These are phyloP conservation scores for Naganishia liquefaciens DNA, from an alignment of 1,284 basidiomycete genomes.

Conservation along the genomic window DNA sequence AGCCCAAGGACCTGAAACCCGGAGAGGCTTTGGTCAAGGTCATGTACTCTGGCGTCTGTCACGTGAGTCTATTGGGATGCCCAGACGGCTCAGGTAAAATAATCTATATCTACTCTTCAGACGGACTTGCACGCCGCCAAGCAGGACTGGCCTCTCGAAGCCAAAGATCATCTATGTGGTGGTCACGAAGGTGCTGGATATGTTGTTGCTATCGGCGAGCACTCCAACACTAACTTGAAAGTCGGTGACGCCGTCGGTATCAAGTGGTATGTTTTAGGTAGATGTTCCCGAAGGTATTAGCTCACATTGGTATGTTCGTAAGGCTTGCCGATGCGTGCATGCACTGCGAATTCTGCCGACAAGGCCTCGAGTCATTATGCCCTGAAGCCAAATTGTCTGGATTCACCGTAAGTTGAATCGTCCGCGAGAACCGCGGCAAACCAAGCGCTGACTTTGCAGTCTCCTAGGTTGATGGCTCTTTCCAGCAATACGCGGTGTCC, in stretches of 20 bases:
- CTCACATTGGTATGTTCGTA: constrained; percentile 22
- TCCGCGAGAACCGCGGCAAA: not conserved
- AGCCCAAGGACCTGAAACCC: constrained; percentile 66
- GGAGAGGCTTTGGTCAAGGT: constrained; percentile 81
- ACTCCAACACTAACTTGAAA: constrained; percentile 62
- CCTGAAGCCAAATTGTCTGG: constrained; percentile 65
- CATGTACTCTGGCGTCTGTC: constrained; percentile 64
- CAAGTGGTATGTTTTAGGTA: constrained; percentile 56
- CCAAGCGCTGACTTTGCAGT: not conserved
- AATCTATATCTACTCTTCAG: constrained; percentile 57
- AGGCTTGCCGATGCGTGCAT: constrained; percentile 73
- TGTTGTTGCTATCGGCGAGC: constrained; percentile 73
- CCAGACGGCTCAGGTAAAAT: too few species aligned
- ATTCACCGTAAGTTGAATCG: constrained; percentile 57
- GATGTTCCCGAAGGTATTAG: not conserved
- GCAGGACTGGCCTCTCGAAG: constrained; percentile 70
- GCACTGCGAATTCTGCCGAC: constrained; percentile 72
- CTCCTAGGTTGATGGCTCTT: constrained; percentile 69
- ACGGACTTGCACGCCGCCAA: constrained; percentile 70
- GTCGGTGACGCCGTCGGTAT: constrained; percentile 81
- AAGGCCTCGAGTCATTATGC: constrained; percentile 62
- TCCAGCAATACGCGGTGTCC: constrained; percentile 70
- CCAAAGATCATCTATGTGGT: constrained; percentile 55
- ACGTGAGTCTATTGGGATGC: constrained; percentile 8
- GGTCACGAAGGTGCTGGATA: constrained; percentile 76